phyloP scores from a whole-genome alignment of 2,329 filamentous ascomycete species.

The Sclerotinia sclerotiorum region DNA sequence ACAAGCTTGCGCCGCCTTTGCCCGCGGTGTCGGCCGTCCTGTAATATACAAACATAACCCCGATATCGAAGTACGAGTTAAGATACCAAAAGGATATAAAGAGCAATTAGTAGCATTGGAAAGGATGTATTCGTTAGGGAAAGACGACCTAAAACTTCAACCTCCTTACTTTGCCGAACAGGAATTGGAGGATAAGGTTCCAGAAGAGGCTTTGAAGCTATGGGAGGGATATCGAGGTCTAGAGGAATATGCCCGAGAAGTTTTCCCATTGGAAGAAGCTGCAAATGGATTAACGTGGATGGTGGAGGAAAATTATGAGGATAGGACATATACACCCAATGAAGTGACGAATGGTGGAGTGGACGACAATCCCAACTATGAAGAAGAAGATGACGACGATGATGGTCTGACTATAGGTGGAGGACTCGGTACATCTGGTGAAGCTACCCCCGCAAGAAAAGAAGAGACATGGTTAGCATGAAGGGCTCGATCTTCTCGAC shows the following conservation, averaged over 20 bases:
- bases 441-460: constrained; percentile 36
- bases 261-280: constrained; percentile 91
- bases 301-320: constrained; percentile 52
- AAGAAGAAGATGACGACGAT: constrained; percentile 52
- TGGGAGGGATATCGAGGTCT: constrained; percentile 91
- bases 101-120: constrained; percentile 76
- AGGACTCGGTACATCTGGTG: constrained; percentile 26
- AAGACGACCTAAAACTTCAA: constrained; percentile 52
- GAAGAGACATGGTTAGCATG: constrained; percentile 41
- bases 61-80: constrained; percentile 80
- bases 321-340: constrained; percentile 25
- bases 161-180: constrained; percentile 63
- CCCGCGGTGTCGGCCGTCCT: constrained; percentile 71
- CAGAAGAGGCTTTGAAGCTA: constrained; percentile 72
- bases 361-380: constrained; percentile 32
- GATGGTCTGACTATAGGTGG: constrained; percentile 41
- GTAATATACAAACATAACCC: constrained; percentile 72
- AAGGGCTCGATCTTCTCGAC: neutral
- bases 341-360: constrained; percentile 38
- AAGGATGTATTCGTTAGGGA: constrained; percentile 52
- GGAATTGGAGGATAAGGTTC: constrained; percentile 62
- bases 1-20: constrained; percentile 80
- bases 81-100: constrained; percentile 83
- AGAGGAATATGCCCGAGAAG: constrained; percentile 92
- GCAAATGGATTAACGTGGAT: constrained; percentile 96